Base-by-base conservation (phyloP, 1,139 yeast genomes). In the Candida sojae region DNA sequence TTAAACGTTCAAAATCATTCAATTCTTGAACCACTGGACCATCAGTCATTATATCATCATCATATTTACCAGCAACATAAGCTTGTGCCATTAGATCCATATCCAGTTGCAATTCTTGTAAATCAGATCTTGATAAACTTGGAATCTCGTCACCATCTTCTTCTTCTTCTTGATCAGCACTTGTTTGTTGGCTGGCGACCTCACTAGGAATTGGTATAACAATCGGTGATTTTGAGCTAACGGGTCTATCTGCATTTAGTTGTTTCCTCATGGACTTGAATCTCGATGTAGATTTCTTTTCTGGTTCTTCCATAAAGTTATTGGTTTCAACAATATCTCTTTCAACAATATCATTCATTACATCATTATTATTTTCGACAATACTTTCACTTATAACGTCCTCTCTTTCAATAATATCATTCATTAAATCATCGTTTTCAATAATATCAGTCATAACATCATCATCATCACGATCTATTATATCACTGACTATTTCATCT, bases 81-180 rank as follows among this genome's bases (percentile, higher is more conserved):
- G 86, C 87, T 49, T 73, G 71, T 0, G 81, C 87, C 86, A 83
- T 80, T 4, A 79, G 71, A 46, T 82, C 85, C 53, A 42, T 68
- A 45, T 55, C 58, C 37, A 45, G 67, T 32, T 72, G 73, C 43
- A 80, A 54, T 6, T 70, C 55, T 10, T 59, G 65, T 12, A 34
- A 13, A 13, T 33, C 25, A 5, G 44, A 25, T 26, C 34, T 13
- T 7, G 44, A 54, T 70, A 79, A 52, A 80, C 84, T 7, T 79
- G 50, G n/a, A 63, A 8, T 17, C 21, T 17, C 21, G 3, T 17
- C 21, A 17, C 3, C 36, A 9, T 21, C 53, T 13, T 54, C 57
- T 5, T 38, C 12, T 8, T 29, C 26, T n/a, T 42, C 39, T 28
- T 33, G 12, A 5, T 12, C 10, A 5, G 23, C 33, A 21, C 3